Percentiles rank a stretch among this genome's conserved stretches.
phyloP scores from a whole-genome alignment of 257 asterid species.

The Thymus mandschuricus region DNA sequence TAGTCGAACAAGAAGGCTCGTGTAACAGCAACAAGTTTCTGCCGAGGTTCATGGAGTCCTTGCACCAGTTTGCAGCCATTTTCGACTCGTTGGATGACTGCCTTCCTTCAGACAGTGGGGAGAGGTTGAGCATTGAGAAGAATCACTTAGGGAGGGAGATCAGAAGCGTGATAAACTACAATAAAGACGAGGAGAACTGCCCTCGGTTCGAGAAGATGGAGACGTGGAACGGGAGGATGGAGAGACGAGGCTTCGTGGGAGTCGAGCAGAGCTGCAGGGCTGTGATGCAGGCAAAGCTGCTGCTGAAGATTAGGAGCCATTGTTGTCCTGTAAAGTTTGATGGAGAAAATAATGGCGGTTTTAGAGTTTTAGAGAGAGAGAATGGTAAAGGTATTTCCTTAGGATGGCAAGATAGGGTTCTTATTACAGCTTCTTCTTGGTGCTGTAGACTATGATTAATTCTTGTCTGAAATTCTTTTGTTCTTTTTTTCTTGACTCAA shows the following conservation, averaged over 20 bases:
- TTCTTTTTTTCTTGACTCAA: not conserved
- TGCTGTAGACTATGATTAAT: slow-evolving; percentile 31
- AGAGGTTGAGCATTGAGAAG: slow-evolving; percentile 71
- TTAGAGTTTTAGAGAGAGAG: slow-evolving; percentile 66
- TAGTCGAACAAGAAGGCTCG: slow-evolving; percentile 74
- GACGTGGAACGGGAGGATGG: slow-evolving; percentile 69
- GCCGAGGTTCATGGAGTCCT: slow-evolving; percentile 74
- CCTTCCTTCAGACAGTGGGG: slow-evolving; percentile 60
- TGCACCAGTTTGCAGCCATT: slow-evolving; percentile 79
- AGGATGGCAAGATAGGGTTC: slow-evolving; percentile 87
- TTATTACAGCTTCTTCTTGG: slow-evolving; percentile 86
- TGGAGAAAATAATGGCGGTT: slow-evolving; percentile 70
- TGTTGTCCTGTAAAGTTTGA: slow-evolving; percentile 44
- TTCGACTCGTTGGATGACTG: slow-evolving; percentile 78
- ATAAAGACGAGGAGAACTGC: slow-evolving; percentile 34
- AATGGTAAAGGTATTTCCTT: slow-evolving; percentile 68
- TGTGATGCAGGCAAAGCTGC: slow-evolving; percentile 70
- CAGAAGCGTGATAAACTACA: slow-evolving; percentile 42
- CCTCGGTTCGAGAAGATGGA: slow-evolving; percentile 57
- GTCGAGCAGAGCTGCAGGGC: slow-evolving; percentile 53
- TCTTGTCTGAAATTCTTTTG: slow-evolving; percentile 15
- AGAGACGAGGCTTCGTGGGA: slow-evolving; percentile 53
- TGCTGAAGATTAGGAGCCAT: slow-evolving; percentile 73
- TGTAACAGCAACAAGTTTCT: slow-evolving; percentile 54
- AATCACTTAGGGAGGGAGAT: slow-evolving; percentile 70